These are phyloP conservation scores for Oryza longistaminata DNA, from an alignment of 176 grass and related monocot genomes.

Conservation along the genomic window DNA sequence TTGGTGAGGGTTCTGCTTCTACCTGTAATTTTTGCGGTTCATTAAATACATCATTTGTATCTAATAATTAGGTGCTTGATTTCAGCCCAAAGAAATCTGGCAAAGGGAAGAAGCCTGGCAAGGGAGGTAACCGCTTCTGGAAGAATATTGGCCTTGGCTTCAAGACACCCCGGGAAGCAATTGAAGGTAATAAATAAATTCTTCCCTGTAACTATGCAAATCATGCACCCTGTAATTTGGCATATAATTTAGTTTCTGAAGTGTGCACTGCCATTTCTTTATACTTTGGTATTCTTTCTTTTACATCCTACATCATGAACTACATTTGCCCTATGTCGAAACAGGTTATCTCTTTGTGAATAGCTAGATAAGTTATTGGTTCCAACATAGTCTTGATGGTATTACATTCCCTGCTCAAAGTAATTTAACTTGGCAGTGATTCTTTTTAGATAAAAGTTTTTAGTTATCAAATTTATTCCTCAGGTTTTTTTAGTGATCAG, in stretches of 20 bases:
- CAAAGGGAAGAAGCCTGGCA: slow-evolving; percentile 57
- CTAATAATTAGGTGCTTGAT: neutral
- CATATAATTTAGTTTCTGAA: neutral
- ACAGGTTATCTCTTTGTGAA: neutral
- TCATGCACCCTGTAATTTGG: neutral
- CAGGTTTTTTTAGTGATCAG: too few species aligned
- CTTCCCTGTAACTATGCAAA: neutral
- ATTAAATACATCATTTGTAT: neutral
- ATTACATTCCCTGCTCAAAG: neutral
- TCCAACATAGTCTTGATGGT: neutral
- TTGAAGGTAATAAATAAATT: slow-evolving; percentile 41
- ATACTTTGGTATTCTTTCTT: neutral
- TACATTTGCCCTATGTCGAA: neutral
- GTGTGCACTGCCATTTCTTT: neutral
- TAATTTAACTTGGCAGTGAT: neutral
- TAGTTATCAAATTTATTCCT: too few species aligned
- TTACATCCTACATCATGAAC: neutral
- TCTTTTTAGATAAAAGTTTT: neutral
- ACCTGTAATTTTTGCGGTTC: neutral
- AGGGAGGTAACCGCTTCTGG: slow-evolving; percentile 60
- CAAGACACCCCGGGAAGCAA: slow-evolving; percentile 54
- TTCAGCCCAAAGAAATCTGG: slow-evolving; percentile 50
- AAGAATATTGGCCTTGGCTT: slow-evolving; percentile 59
- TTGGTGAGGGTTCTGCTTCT: slow-evolving; percentile 29
- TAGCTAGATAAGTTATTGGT: neutral